Conservation (phyloP, 2,329 filamentous ascomycete genomes). For the Colletotrichum sp. region DNA sequence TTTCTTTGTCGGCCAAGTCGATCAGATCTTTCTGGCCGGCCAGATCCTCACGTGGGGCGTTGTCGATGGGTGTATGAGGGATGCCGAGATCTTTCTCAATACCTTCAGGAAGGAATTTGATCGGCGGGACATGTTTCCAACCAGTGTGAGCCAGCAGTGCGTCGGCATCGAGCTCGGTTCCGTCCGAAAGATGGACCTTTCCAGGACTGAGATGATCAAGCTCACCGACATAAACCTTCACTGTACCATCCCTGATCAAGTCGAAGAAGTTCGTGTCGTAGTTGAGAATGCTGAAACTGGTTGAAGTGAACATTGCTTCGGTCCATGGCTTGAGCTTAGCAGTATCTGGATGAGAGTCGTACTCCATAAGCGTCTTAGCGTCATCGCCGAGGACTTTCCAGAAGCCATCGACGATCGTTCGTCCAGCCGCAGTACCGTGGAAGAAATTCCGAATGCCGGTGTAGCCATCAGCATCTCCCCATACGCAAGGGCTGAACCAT, state of each 20-base stretch:
- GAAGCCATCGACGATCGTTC: conserved; percentile 59
- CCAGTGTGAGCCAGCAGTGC: conserved; percentile 62
- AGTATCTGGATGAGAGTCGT: conserved; percentile 56
- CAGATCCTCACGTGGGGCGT: conserved; percentile 28
- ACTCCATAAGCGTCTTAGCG: conserved; percentile 56
- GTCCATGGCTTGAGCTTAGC: conserved; percentile 61
- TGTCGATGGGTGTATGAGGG: conserved; percentile 37
- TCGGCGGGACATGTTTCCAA: conserved; percentile 57
- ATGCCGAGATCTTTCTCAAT: conserved; percentile 53
- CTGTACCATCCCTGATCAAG: conserved; percentile 53
- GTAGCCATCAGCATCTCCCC: conserved; percentile 68
- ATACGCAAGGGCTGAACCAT: conserved; percentile 78
- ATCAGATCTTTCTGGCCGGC: conserved; percentile 41
- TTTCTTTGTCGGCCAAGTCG: conserved; percentile 54
- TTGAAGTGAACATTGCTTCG: conserved; percentile 56
- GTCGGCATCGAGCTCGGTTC: conserved; percentile 51
- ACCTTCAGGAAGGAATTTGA: conserved; percentile 58
- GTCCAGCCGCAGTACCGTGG: conserved; percentile 62
- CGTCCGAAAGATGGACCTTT: conserved; percentile 56
- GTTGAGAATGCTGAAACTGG: conserved; percentile 64
- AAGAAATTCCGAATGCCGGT: conserved; percentile 57
- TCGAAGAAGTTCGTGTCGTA: conserved; percentile 63
- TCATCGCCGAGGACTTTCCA: conserved; percentile 63
- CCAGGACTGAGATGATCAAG: conserved; percentile 48
- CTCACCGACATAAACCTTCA: conserved; percentile 60